Evolutionary conservation across 441 rosid genomes (phyloP).

Genomic region (Gossypium davidsonii): DNA sequence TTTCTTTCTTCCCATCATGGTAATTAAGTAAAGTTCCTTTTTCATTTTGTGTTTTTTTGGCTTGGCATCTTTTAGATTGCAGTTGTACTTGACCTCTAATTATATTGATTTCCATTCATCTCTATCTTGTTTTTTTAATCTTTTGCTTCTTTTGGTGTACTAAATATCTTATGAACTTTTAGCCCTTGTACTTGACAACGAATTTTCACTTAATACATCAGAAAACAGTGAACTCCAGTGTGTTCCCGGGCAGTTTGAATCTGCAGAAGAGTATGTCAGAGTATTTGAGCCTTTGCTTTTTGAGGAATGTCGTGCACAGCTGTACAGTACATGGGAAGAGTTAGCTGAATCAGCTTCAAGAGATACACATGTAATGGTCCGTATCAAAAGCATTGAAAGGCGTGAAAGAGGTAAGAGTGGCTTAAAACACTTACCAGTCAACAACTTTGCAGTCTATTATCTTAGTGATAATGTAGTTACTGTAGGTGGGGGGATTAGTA

Average conservation of each 20-base stretch:
- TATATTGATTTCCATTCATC: neutral
- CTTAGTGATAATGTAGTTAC: conserved; percentile 1
- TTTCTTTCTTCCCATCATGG: neutral
- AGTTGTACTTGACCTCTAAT: neutral
- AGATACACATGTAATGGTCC: conserved; percentile 59
- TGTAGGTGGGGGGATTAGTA: neutral
- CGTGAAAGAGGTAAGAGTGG: conserved; percentile 71
- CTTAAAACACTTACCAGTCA: neutral
- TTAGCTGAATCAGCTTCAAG: conserved; percentile 51
- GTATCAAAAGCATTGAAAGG: conserved; percentile 68
- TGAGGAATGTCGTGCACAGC: conserved; percentile 97
- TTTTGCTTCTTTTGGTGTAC: neutral
- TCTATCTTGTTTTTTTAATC: neutral
- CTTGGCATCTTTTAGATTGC: neutral
- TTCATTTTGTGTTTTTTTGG: neutral
- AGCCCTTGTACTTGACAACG: conserved; percentile 1
- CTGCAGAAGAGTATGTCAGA: conserved; percentile 78
- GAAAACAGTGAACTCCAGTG: conserved; percentile 85
- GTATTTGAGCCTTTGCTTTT: conserved; percentile 97
- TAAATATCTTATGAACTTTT: neutral
- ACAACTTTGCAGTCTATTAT: neutral
- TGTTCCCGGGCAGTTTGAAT: conserved; percentile 88
- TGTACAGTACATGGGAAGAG: conserved; percentile 93
- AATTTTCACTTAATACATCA: conserved; percentile 23
- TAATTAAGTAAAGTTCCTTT: neutral